Conservation (phyloP, 2,329 filamentous ascomycete species). For the Arthrobotrys iridis region DNA sequence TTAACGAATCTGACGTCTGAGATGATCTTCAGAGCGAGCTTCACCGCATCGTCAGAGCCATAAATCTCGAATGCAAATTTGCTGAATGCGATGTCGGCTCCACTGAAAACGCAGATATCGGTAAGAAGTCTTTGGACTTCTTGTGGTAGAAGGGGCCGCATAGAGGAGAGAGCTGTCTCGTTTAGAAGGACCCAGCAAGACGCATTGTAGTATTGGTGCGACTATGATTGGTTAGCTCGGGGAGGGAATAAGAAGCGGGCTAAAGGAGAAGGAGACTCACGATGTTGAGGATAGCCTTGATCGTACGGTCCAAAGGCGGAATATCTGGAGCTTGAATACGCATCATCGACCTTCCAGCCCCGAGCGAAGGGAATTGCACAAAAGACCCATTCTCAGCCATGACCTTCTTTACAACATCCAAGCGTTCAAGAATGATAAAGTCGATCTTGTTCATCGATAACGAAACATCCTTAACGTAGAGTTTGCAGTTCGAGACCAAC, state of each 20-base stretch:
- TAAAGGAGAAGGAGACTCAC: constrained; percentile 66
- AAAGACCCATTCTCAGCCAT: constrained; percentile 96
- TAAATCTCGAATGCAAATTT: constrained; percentile 93
- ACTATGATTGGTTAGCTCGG: constrained; percentile 65
- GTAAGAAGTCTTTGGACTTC: constrained; percentile 91
- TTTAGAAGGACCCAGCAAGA: constrained; percentile 92
- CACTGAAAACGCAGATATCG: constrained; percentile 95
- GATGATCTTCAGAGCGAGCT: constrained; percentile 92
- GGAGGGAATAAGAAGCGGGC: background rate
- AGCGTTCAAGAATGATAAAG: constrained; percentile 85
- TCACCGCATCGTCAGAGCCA: constrained; percentile 94
- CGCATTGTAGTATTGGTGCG: constrained; percentile 90
- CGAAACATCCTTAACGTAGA: constrained; percentile 90
- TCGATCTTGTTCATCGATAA: constrained; percentile 94
- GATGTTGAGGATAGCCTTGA: constrained; percentile 88
- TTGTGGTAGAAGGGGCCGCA: constrained; percentile 60
- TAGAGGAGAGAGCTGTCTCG: constrained; percentile 68
- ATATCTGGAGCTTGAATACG: constrained; percentile 93
- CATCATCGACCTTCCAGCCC: constrained; percentile 82
- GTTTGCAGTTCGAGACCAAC: constrained; percentile 66
- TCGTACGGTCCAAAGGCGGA: constrained; percentile 90
- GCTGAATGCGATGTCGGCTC: constrained; percentile 90
- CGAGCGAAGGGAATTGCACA: constrained; percentile 88
- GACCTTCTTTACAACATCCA: constrained; percentile 97
- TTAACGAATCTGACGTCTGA: constrained; percentile 89